Evolutionary conservation across 1,139 yeast species (phyloP), one percentile per base, ranked within the genome.

Genomic region (Pichia sp.): DNA sequence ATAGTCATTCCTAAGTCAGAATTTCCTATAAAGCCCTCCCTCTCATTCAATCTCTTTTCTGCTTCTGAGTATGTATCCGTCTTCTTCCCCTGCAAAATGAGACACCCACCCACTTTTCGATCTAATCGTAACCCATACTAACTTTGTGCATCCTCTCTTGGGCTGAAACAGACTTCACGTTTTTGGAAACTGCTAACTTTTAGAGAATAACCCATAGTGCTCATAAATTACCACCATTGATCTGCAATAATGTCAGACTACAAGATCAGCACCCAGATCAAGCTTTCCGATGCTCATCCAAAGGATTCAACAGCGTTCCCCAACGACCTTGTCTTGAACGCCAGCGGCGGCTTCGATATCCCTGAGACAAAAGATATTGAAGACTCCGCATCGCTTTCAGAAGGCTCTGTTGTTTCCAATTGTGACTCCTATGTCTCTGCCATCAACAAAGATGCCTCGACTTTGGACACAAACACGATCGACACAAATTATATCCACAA

Each of bases 281-380:
- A 39, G 19, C 4, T 48, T 5, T 37, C 34, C 16, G 48, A 48
- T 16, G 30, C n/a, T 19, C 4, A 16, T 31, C 10, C 30, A 2
- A 30, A 45, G 9, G 46, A 50, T 18, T n/a, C 30, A 5, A 31
- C 37, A 10, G 45, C 18, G 8, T 49, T 49, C 37, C 52, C 52
- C 18, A 49, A 50, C 19, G 41, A 50, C n/a, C 28, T 50, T 8
- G 39, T 37, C 22, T 30, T 50, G 12, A 48, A 48, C 34, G 45
- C 53, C 6, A 39, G 48, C 4, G 48, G 46, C 26, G 46, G 43
- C 9, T 45, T 49, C 34, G 49, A 49, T 30, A 26, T 49, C 16
- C 41, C 44, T 28, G 34, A 37, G 4, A 21, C 44, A 12, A 44
- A 48, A 22, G 40, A 21, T 12, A 30, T 25, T 34, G 44, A 47